These are phyloP conservation scores for Craspedostauros australis DNA, from an alignment of 108 stramenopile genomes.

Conservation along the genomic window DNA sequence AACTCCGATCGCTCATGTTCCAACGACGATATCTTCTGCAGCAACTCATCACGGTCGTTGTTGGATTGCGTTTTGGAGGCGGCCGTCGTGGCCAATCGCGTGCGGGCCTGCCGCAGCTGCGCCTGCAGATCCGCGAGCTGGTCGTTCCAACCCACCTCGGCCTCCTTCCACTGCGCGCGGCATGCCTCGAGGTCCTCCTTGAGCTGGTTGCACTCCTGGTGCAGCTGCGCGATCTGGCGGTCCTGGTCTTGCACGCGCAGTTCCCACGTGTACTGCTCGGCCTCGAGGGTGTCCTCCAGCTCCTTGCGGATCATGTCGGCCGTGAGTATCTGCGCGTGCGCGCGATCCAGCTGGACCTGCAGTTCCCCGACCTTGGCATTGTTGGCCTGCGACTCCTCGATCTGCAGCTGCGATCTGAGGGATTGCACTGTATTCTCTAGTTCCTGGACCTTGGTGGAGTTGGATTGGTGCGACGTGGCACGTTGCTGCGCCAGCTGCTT, in stretches of 20 bases:
- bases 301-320: constrained; percentile 62
- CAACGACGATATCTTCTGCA: constrained; percentile 25
- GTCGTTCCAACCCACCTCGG: constrained; percentile 37
- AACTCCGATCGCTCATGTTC: constrained; percentile 50
- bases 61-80: background rate
- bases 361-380: constrained; percentile 32
- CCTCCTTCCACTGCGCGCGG: constrained; percentile 41
- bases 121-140: constrained; percentile 28
- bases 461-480: background rate
- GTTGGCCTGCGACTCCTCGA: background rate
- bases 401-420: constrained; percentile 2
- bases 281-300: constrained; percentile 57
- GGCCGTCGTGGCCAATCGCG: constrained; percentile 4
- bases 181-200: constrained; percentile 31
- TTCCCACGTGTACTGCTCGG: constrained; percentile 68
- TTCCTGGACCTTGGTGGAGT: background rate
- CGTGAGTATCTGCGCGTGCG: constrained; percentile 56
- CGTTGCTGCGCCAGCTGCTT: constrained; percentile 2
- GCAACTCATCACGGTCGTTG: constrained; percentile 2
- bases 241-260: constrained; percentile 55
- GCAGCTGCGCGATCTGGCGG: constrained; percentile 26
- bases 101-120: constrained; percentile 18
- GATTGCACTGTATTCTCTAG: background rate
- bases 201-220: constrained; percentile 24
- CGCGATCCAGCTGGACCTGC: constrained; percentile 53